Conservation (phyloP, 2,329 filamentous ascomycete species). For the Fusarium virguliforme region DNA sequence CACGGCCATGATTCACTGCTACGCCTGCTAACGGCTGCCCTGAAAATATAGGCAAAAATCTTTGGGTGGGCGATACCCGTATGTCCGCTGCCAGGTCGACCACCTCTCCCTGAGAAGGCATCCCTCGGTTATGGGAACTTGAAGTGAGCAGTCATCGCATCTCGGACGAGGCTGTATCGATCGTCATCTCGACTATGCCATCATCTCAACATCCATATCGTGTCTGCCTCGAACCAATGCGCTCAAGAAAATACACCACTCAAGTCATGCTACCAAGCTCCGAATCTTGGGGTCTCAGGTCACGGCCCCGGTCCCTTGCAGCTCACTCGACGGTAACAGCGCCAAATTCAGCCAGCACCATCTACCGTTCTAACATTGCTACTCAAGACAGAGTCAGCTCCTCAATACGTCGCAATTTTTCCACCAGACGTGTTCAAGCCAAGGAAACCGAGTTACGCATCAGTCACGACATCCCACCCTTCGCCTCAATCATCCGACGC, state of each 20-base stretch:
- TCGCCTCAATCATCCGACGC: constrained; percentile 2
- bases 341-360: background rate
- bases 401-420: background rate
- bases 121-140: background rate
- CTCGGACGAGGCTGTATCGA: constrained; percentile 9
- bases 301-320: constrained; percentile 4
- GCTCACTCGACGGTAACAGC: constrained; percentile 8
- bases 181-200: background rate
- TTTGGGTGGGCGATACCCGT: background rate
- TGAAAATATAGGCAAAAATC: background rate
- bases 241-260: background rate
- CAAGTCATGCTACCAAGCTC: background rate
- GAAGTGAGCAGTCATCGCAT: constrained; percentile 24
- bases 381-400: background rate
- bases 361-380: background rate
- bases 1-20: background rate
- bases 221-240: background rate
- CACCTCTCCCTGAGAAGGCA: background rate
- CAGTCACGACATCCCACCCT: background rate
- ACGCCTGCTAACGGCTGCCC: background rate
- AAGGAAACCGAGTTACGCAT: background rate
- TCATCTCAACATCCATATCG: background rate
- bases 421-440: background rate
- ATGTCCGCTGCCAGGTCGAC: background rate
- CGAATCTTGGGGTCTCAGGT: background rate